Percentiles rank a stretch among this genome's conserved stretches.
phyloP scores from a whole-genome alignment of 176 grass and related monocot genomes.

The Carex pumila region DNA sequence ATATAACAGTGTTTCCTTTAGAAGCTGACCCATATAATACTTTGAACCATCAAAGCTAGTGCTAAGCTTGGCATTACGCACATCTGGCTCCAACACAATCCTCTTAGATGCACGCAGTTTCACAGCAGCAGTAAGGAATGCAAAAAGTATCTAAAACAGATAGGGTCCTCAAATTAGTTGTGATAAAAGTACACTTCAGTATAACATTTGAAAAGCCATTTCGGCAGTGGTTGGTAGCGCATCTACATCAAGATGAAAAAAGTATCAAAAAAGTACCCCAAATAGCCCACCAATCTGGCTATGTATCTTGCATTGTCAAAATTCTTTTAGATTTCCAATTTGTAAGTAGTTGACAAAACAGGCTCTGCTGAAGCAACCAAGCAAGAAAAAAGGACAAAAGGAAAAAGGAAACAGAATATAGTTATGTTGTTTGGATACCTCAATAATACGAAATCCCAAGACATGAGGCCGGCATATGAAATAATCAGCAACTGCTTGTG shows the following conservation, averaged over 20 bases:
- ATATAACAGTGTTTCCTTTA: constrained; percentile 72
- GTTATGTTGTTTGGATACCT: constrained; percentile 27
- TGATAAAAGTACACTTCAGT: neutral
- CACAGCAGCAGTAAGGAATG: constrained; percentile 47
- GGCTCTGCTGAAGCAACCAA: neutral
- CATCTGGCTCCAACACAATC: constrained; percentile 25
- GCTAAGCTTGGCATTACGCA: constrained; percentile 17
- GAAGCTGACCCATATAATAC: constrained; percentile 61
- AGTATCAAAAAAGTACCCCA: neutral
- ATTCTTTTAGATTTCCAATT: neutral
- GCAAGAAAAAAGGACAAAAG: neutral
- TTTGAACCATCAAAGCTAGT: constrained; percentile 38
- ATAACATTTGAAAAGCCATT: neutral
- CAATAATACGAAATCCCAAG: constrained; percentile 52
- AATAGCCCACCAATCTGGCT: neutral
- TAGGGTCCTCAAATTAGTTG: neutral
- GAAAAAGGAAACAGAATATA: neutral
- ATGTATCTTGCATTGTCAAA: neutral
- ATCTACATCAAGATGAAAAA: neutral
- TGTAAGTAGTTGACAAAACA: neutral
- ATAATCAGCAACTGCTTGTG: constrained; percentile 51
- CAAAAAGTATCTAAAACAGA: constrained; percentile 53
- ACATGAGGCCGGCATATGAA: constrained; percentile 71
- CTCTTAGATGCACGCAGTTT: constrained; percentile 64
- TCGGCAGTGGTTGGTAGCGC: neutral